Percentiles rank a stretch among this genome's conserved stretches.
Conservation (phyloP, 805 yeast species). For the Candida insectalens region DNA sequence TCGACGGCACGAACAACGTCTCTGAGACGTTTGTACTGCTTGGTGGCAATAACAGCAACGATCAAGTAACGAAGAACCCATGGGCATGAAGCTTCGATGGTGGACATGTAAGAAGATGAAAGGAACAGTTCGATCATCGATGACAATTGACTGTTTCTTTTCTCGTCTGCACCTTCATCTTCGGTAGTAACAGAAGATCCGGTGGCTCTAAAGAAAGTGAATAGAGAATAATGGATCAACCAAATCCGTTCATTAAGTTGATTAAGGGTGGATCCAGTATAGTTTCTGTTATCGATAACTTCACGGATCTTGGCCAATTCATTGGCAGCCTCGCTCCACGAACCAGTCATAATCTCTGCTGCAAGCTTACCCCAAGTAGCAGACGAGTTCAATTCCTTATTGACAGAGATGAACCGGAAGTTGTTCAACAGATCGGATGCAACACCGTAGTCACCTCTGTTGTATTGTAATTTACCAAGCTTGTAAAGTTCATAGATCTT, state of each 20-base stretch:
- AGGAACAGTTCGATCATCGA: conserved; percentile 47
- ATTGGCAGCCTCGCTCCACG: conserved; percentile 43
- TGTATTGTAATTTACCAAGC: conserved; percentile 53
- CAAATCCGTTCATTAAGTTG: conserved; percentile 59
- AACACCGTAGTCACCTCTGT: conserved; percentile 51
- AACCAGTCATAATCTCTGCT: conserved; percentile 42
- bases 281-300: conserved; percentile 44
- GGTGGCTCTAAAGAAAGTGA: conserved; percentile 36
- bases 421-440: conserved; percentile 50
- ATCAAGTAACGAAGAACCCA: conserved; percentile 61
- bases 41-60: conserved; percentile 41
- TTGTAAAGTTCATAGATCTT: conserved; percentile 43
- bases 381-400: conserved; percentile 37
- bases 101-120: conserved; percentile 48
- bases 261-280: conserved; percentile 38
- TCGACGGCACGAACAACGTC: conserved; percentile 48
- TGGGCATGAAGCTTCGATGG: conserved; percentile 64
- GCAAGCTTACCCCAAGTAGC: conserved; percentile 69
- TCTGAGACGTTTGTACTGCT: conserved; percentile 39
- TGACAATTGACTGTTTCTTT: conserved; percentile 21
- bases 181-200: background rate
- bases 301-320: conserved; percentile 49
- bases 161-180: background rate
- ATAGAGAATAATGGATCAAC: conserved; percentile 62
- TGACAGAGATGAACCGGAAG: conserved; percentile 45